A percentile compares a stretch with the other conserved stretches of the same genome.
Conservation (phyloP, 352 stramenopile species). For the Pythium phragmitis region DNA sequence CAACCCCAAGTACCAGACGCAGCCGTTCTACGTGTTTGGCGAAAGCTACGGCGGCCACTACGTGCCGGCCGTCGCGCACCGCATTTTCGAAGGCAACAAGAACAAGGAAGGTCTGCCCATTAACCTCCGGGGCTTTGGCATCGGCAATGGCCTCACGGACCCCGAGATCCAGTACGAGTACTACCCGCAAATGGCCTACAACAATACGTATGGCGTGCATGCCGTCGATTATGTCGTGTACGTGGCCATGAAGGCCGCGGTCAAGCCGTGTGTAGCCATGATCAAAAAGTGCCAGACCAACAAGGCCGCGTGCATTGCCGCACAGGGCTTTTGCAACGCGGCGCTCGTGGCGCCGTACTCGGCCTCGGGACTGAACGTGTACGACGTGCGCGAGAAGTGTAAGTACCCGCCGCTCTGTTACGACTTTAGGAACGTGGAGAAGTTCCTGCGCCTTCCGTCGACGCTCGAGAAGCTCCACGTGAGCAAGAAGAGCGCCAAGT, state of each 20-base stretch:
- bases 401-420: constrained; percentile 92
- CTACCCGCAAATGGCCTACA: constrained; percentile 89
- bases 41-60: constrained; percentile 95
- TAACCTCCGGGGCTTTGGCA: constrained; percentile 92
- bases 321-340: constrained; percentile 90
- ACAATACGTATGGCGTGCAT: constrained; percentile 87
- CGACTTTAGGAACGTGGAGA: constrained; percentile 92
- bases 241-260: constrained; percentile 60
- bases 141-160: constrained; percentile 96
- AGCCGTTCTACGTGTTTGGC: constrained; percentile 93
- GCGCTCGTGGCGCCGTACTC: constrained; percentile 64
- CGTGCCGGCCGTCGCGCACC: constrained; percentile 79
- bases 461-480: constrained; percentile 90
- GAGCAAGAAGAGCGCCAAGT: constrained; percentile 73
- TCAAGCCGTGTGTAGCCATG: constrained; percentile 62
- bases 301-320: constrained; percentile 71
- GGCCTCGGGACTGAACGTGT: constrained; percentile 62
- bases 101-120: constrained; percentile 65
- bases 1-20: constrained; percentile 89
- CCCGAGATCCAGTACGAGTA: constrained; percentile 89
- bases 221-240: constrained; percentile 62
- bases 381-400: constrained; percentile 93
- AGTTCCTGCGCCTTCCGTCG: constrained; percentile 80
- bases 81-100: constrained; percentile 77
- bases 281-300: constrained; percentile 88